These are phyloP conservation scores for Claviceps pazoutovae DNA, from an alignment of 2,329 filamentous ascomycete genomes.

Conservation along the genomic window DNA sequence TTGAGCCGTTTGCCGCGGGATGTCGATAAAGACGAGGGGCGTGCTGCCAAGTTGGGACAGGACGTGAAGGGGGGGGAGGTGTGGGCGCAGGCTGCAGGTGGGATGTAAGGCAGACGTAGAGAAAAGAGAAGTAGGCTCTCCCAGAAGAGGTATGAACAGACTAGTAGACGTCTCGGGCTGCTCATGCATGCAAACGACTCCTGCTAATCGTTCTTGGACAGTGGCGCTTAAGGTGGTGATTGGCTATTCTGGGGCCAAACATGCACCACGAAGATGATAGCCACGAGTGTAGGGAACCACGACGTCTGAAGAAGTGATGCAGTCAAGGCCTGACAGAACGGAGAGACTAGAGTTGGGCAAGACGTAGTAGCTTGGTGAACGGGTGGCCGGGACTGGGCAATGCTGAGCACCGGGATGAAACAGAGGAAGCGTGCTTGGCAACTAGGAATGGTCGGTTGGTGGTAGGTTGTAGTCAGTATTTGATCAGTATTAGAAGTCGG, in stretches of 20 bases:
- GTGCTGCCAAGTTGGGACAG: background rate
- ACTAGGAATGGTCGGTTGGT: background rate
- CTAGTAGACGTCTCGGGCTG: conserved; percentile 16
- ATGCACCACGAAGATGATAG: conserved; percentile 19
- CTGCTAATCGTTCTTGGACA: conserved; percentile 15
- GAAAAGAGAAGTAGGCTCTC: conserved; percentile 1
- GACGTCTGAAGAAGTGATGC: conserved; percentile 11
- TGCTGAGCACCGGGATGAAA: conserved; percentile 10
- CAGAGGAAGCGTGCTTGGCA: background rate
- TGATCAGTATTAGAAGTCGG: background rate
- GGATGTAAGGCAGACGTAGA: conserved; percentile 1
- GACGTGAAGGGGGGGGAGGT: background rate
- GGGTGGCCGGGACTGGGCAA: conserved; percentile 11
- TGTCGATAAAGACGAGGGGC: background rate
- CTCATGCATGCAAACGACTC: conserved; percentile 12
- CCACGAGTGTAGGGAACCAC: conserved; percentile 18
- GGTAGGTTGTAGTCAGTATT: background rate
- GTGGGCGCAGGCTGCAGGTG: background rate
- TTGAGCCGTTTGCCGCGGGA: background rate
- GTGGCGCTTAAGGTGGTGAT: conserved; percentile 17
- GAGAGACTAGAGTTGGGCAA: background rate
- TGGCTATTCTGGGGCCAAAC: conserved; percentile 18
- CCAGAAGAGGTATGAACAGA: conserved; percentile 1
- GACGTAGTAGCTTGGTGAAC: background rate
- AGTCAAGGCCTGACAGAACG: background rate